Conservation (phyloP, 148 eudicot genomes). For the Nyssa sinensis region DNA sequence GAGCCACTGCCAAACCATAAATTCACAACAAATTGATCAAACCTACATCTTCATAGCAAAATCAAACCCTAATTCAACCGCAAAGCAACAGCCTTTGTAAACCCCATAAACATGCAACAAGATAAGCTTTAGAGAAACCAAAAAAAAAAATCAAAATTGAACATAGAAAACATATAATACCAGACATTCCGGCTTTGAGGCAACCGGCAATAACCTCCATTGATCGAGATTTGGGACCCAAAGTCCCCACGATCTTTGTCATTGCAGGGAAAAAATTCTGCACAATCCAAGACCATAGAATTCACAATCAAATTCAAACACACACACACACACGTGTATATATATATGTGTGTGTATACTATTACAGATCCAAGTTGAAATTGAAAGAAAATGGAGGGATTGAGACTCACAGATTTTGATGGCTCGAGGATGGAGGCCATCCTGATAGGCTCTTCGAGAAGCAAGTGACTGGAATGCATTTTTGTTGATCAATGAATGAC, state of each 20-base stretch:
- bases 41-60: neutral
- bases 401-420: slow-evolving; percentile 57
- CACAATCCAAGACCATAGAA: slow-evolving; percentile 8
- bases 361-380: neutral
- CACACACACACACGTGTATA: neutral
- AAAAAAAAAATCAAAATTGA: neutral
- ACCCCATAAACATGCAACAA: neutral
- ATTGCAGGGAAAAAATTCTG: slow-evolving; percentile 69
- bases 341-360: neutral
- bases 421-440: slow-evolving; percentile 84
- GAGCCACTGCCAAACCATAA: slow-evolving; percentile 57
- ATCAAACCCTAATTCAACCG: slow-evolving; percentile 1
- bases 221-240: slow-evolving; percentile 68
- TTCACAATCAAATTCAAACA: slow-evolving; percentile 5
- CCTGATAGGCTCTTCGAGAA: slow-evolving; percentile 78
- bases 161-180: slow-evolving; percentile 25
- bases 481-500: slow-evolving; percentile 1
- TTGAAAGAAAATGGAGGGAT: neutral
- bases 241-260: slow-evolving; percentile 88
- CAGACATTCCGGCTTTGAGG: slow-evolving; percentile 80
- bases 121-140: neutral
- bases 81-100: neutral
- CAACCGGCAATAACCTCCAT: slow-evolving; percentile 61
- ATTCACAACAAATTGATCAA: slow-evolving; percentile 4
- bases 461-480: slow-evolving; percentile 71